Conservation (phyloP, 2,329 filamentous ascomycete genomes). For the Cylindrodendrum hubeiense region DNA sequence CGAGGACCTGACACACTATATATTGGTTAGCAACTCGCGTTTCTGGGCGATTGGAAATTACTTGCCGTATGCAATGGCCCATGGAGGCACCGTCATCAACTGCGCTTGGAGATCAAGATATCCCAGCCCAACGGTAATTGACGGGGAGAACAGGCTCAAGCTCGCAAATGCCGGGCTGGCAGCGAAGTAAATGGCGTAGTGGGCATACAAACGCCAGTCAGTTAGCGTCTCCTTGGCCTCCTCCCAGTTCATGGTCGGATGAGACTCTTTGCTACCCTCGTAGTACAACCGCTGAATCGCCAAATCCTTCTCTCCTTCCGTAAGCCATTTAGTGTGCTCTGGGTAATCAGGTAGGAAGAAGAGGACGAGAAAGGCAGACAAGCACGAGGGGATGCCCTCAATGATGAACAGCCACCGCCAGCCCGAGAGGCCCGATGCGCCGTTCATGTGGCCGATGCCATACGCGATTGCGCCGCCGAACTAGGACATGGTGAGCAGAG, state of each 20-base stretch:
- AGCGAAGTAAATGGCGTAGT: conserved; percentile 68
- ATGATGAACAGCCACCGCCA: conserved; percentile 78
- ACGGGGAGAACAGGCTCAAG: conserved; percentile 72
- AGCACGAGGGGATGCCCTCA: conserved; percentile 73
- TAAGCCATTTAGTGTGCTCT: conserved; percentile 73
- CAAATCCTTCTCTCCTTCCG: conserved; percentile 69
- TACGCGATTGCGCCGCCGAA: conserved; percentile 81
- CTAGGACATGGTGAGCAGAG: conserved; percentile 31
- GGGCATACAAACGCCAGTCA: conserved; percentile 76
- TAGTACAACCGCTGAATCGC: conserved; percentile 57
- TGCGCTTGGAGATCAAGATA: conserved; percentile 68
- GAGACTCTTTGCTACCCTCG: conserved; percentile 67
- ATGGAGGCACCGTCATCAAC: conserved; percentile 76
- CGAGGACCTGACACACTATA: conserved; percentile 54
- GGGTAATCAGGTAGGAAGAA: conserved; percentile 79
- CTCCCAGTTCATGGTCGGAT: conserved; percentile 72
- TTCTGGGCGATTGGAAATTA: not conserved
- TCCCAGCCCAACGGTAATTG: conserved; percentile 67
- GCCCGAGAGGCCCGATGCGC: conserved; percentile 68
- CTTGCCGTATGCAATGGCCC: conserved; percentile 68
- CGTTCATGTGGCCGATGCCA: conserved; percentile 79
- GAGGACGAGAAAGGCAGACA: conserved; percentile 72
- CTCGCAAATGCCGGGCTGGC: conserved; percentile 68
- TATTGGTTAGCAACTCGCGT: conserved; percentile 12
- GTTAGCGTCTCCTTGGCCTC: conserved; percentile 78